Base-by-base conservation (phyloP, 495 filamentous ascomycete genomes). In the Penicillium riverlandense region DNA sequence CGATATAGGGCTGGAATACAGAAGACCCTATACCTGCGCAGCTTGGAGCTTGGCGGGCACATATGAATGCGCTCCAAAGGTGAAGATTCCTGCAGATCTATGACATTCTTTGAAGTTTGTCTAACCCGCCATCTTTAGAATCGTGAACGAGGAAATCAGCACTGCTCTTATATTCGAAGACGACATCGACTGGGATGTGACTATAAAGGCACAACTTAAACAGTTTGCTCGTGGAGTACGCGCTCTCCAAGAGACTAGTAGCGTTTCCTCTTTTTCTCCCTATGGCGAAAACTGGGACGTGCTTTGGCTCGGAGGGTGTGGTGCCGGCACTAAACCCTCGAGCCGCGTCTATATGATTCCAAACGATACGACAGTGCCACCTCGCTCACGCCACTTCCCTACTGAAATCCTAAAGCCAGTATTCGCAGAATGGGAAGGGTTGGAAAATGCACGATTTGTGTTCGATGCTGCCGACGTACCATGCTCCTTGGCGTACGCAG, bases 101-200 rank as follows among this genome's bases (percentile, higher is more conserved):
- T n/a, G 9, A 9, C 8, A 9, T 33, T 6, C 31, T 33, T 9
- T 9, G 2, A 2, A n/a, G 31, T n/a, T 6, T 9, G n/a, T 33
- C 8, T 33, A 9, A 16, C n/a, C 15, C 4, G 4, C 2, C n/a
- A 9, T 33, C n/a, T 33, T 1, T 6, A 33, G 31, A 2, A 33
- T 33, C 9, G 31, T 33, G 8, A 9, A 9, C 8, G n/a, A 33
- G 2, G n/a, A 33, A 2, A n/a, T 33, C 22, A 38, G 37, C 40
- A 73, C 70, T 1, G 65, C 62, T 0, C 49, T 74, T 28, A 66
- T 74, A 30, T 50, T 74, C 29, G 70, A 74, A 54, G 67, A 71
- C 50, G 69, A 72, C 39, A 65, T 66, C 16, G 70, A 74, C 50
- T 74, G 62, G 65, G 69, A 72, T 43, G 55, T 67, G 28, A 55